phyloP scores from a whole-genome alignment of 2,329 filamentous ascomycete species.

The Diaporthe sp. region DNA sequence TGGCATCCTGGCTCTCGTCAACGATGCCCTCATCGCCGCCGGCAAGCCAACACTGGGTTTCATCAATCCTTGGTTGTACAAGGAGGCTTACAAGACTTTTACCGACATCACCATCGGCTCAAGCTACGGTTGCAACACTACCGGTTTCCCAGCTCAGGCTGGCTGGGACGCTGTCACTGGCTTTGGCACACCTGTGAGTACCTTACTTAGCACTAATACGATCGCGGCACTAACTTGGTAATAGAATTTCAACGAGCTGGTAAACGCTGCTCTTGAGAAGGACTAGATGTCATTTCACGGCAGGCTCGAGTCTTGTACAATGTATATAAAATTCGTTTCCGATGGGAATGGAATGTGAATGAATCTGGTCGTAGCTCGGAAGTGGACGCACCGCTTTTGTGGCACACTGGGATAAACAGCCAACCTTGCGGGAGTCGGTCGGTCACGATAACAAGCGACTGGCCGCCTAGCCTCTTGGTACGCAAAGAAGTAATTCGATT shows the following conservation, averaged over 20 bases:
- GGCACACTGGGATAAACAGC: background rate
- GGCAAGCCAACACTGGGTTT: conserved; percentile 62
- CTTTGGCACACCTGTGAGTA: conserved; percentile 42
- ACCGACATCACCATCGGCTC: conserved; percentile 48
- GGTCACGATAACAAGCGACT: background rate
- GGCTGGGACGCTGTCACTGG: conserved; percentile 53
- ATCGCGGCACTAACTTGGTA: background rate
- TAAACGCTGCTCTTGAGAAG: conserved; percentile 4
- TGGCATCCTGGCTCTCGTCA: conserved; percentile 58
- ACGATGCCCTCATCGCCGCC: conserved; percentile 57
- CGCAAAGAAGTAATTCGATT: background rate
- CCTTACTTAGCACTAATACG: background rate
- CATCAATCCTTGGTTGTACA: conserved; percentile 52
- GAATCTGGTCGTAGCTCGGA: background rate
- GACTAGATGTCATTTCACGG: background rate
- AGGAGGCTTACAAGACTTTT: conserved; percentile 41
- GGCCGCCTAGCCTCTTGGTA: background rate
- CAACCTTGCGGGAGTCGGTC: background rate
- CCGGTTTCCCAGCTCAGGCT: conserved; percentile 53
- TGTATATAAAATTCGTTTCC: conserved; percentile 1
- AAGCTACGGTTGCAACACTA: conserved; percentile 49
- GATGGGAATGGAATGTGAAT: background rate
- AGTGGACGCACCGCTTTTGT: background rate
- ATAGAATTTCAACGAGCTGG: conserved; percentile 16
- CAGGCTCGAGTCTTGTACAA: background rate